These are phyloP conservation scores for Pyrus betulifolia DNA, from an alignment of 306 rosid genomes.

Conservation along the genomic window DNA sequence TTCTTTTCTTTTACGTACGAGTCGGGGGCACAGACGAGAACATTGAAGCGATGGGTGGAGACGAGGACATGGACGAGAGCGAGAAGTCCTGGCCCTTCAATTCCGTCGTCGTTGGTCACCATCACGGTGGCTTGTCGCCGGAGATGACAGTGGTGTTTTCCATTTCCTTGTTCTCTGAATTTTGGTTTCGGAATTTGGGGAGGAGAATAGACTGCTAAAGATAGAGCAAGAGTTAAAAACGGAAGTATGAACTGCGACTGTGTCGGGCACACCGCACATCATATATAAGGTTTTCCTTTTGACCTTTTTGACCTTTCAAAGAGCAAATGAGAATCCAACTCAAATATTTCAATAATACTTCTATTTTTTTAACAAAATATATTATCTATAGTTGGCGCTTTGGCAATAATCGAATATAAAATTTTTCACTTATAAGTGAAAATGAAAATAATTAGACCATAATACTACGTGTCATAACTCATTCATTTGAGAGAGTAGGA, in stretches of 20 bases:
- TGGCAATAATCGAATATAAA: accelerated
- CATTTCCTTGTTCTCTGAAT: slow-evolving; percentile 22
- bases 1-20: slow-evolving; percentile 29
- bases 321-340: no score
- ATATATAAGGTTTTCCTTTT: not conserved
- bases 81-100: slow-evolving; percentile 81
- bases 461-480: no score
- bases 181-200: not conserved
- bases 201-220: not conserved
- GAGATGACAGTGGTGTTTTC: slow-evolving; percentile 14
- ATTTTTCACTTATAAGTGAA: no score
- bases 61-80: slow-evolving; percentile 72
- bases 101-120: slow-evolving; percentile 94
- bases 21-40: slow-evolving; percentile 87
- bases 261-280: not conserved
- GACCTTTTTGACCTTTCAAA: not conserved
- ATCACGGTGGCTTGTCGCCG: slow-evolving; percentile 36
- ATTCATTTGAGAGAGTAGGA: no score
- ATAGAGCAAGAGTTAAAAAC: not conserved
- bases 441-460: accelerated
- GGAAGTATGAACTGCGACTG: not conserved
- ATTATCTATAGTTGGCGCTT: no score
- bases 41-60: slow-evolving; percentile 42
- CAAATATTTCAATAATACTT: no score
- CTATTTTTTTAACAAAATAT: no score